Evolutionary conservation across 163 green algal species (phyloP).

Genomic region (Scenedesmus sp.): DNA sequence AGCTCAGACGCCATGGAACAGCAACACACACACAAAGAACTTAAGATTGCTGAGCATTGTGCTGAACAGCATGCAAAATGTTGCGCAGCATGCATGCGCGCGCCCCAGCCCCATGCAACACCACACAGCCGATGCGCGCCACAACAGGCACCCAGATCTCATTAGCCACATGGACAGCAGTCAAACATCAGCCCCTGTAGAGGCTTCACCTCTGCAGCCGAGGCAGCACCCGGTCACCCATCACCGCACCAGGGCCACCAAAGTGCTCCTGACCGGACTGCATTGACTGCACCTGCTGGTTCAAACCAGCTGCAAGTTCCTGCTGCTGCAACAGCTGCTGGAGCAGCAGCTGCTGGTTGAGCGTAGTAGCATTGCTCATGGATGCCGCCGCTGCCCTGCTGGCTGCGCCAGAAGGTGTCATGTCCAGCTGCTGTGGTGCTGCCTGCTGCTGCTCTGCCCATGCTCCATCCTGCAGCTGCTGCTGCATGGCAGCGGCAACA

Average conservation of each 20-base stretch:
- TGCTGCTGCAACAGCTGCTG: constrained; percentile 13
- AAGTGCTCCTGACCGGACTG: not conserved
- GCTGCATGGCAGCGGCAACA: not conserved
- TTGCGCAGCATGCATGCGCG: not conserved
- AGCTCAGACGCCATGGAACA: not conserved
- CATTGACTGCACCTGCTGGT: not conserved
- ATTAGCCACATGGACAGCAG: too few species aligned
- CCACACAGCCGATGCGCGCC: not conserved
- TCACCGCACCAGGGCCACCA: not conserved
- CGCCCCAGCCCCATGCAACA: too few species aligned
- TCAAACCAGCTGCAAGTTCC: not conserved
- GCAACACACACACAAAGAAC: not conserved
- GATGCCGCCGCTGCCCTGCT: not conserved
- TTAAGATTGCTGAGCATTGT: not conserved
- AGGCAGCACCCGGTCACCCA: constrained; percentile 14
- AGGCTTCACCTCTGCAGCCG: constrained; percentile 10
- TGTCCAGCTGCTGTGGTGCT: not conserved
- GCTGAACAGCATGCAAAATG: not conserved
- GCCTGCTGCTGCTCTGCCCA: not conserved
- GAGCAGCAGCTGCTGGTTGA: not conserved
- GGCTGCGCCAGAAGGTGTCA: not conserved
- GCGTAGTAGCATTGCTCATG: not conserved
- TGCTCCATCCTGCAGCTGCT: not conserved
- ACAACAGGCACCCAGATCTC: too few species aligned
- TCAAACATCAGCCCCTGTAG: too few species aligned